Base-by-base conservation (phyloP, 2,329 filamentous ascomycete species). In the Fusarium poae region DNA sequence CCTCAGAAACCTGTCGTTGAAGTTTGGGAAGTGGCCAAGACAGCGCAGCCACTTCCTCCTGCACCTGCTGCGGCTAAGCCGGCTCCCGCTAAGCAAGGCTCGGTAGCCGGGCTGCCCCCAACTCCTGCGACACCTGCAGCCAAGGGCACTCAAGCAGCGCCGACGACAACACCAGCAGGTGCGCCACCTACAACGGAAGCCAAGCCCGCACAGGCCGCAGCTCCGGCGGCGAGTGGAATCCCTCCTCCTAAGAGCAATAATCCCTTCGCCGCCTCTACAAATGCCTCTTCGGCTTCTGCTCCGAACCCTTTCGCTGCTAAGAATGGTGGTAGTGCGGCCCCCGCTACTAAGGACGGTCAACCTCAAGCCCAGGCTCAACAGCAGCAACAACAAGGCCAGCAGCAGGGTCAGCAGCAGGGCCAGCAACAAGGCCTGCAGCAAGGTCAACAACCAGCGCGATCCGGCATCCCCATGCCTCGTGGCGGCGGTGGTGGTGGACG, bases 21-120 rank as follows among this genome's bases (percentile, higher is more conserved):
- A 78, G 94, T 97, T 1, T 97, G 93, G 92, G 89, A 91, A 67
- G 82, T 92, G 55, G 94, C 91, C 0, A 94, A 95, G 79, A 83
- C 54, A 21, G 75, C 79, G 23, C 76, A 77, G 40, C 71, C 77
- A 18, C 70, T 75, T n/a, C 74, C 76, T 6, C 66, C 74, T 20
- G 64, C 71, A 8, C 63, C 74, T 27, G 65, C 72, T 12, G 53
- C 57, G 15, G 73, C 44, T 44, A 76, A 75, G 57, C 60, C 71
- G 12, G 64, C 71, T 13, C 74, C 75, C 4, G 68, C 51, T 12
- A 68, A 67, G 39, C 75, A 73, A 48, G 61, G 62, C 5, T 69
- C 74, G 15, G 61, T 56, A 20, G 62, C 72, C 21, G 71, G 68
- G 12, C 58, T 68, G 16, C 71, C 71, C 7, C 51, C 75, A 50